These are phyloP conservation scores for Pythium coloratum DNA, from an alignment of 352 stramenopile genomes.

Conservation along the genomic window DNA sequence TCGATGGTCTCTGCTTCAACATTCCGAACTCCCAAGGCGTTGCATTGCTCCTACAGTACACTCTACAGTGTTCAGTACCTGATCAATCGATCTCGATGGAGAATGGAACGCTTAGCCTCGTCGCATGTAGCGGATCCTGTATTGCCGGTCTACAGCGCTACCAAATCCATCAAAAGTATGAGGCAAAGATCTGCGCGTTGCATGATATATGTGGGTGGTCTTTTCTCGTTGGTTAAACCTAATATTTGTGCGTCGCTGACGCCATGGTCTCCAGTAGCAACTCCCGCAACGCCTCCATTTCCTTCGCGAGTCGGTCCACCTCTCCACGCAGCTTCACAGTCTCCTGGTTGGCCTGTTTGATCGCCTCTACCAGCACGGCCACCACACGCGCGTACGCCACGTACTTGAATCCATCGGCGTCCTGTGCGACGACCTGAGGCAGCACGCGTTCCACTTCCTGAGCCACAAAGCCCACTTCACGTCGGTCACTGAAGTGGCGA, in stretches of 20 bases:
- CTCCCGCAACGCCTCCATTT: constrained; percentile 1
- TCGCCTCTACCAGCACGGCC: constrained; percentile 76
- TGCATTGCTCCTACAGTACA: neutral
- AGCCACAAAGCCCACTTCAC: constrained; percentile 87
- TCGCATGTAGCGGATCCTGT: neutral
- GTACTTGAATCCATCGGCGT: constrained; percentile 82
- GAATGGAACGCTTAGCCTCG: neutral
- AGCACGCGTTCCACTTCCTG: constrained; percentile 84
- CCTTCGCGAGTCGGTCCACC: neutral
- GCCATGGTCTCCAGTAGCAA: neutral
- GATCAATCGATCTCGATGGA: neutral
- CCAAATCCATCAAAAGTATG: neutral
- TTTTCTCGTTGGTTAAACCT: neutral
- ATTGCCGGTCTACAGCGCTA: neutral
- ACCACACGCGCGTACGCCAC: constrained; percentile 83
- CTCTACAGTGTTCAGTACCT: no score
- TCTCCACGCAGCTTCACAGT: neutral
- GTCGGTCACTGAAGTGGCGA: constrained; percentile 39
- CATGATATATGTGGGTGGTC: neutral
- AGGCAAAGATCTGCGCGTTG: no score
- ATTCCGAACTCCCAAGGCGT: neutral
- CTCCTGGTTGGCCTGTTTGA: constrained; percentile 49
- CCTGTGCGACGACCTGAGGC: constrained; percentile 73
- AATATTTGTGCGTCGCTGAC: neutral
- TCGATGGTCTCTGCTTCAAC: no score